Percentiles rank a stretch among this genome's conserved stretches.
phyloP scores from a whole-genome alignment of 345 rosid species.

The Turritis glabra region DNA sequence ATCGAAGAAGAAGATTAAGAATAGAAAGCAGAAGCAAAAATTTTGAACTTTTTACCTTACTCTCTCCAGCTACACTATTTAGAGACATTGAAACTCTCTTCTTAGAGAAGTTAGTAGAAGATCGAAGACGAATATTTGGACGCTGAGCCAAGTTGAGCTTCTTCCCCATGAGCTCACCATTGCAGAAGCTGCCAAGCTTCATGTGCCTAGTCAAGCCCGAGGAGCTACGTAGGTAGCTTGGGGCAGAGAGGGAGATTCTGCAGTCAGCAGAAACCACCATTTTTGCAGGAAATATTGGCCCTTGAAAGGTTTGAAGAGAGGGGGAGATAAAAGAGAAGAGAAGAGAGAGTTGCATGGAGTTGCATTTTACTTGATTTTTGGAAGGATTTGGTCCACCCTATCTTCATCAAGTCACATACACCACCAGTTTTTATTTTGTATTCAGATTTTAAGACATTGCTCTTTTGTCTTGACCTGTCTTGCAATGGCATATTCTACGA shows the following conservation, averaged over 20 bases:
- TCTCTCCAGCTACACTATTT: conserved; percentile 44
- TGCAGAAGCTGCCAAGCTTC: conserved; percentile 48
- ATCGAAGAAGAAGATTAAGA: background rate
- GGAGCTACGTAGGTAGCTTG: conserved; percentile 45
- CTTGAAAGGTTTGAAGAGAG: conserved; percentile 22
- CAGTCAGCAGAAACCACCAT: conserved; percentile 68
- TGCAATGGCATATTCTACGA: conserved; percentile 30
- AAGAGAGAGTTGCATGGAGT: conserved; percentile 28
- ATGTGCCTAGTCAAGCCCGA: conserved; percentile 41
- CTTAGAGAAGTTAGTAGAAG: conserved; percentile 29
- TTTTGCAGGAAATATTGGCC: conserved; percentile 11
- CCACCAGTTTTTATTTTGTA: conserved; percentile 48
- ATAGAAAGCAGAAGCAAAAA: background rate
- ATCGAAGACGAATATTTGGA: conserved; percentile 17
- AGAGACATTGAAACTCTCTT: conserved; percentile 58
- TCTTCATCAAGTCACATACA: conserved; percentile 66
- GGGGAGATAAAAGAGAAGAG: conserved; percentile 8
- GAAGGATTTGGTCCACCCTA: conserved; percentile 58
- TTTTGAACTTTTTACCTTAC: conserved; percentile 43
- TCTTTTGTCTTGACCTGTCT: conserved; percentile 33
- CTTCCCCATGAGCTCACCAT: conserved; percentile 79
- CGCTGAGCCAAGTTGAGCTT: conserved; percentile 45
- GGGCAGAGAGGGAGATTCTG: conserved; percentile 58
- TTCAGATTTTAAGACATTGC: conserved; percentile 15
- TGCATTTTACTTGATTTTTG: conserved; percentile 47